phyloP scores from a whole-genome alignment of 2,329 filamentous ascomycete genomes.

The Trichoderma sp. region DNA sequence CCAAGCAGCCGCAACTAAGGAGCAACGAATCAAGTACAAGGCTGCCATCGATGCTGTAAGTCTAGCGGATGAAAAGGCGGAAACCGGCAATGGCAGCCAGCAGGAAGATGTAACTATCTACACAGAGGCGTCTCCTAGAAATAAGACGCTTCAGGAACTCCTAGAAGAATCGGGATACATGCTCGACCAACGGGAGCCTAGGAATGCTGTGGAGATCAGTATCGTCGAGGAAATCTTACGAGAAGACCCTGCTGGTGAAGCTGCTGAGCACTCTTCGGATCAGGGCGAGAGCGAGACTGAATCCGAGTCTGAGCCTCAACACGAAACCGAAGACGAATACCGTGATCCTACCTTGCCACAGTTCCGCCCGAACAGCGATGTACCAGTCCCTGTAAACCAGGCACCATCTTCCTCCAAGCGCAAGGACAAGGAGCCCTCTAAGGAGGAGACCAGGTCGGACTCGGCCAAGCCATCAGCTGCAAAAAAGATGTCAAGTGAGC shows the following conservation, averaged over 20 bases:
- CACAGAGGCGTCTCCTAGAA: slow-evolving; percentile 22
- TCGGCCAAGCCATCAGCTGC: background rate
- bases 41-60: slow-evolving; percentile 45
- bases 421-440: background rate
- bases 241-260: slow-evolving; percentile 22
- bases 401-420: background rate
- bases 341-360: slow-evolving; percentile 66
- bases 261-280: background rate
- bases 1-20: slow-evolving; percentile 60
- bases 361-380: slow-evolving; percentile 56
- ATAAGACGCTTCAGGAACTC: slow-evolving; percentile 36
- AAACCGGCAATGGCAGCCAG: slow-evolving; percentile 4
- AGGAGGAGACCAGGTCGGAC: background rate
- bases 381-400: slow-evolving; percentile 23
- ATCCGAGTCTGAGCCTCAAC: slow-evolving; percentile 20
- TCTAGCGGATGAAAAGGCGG: slow-evolving; percentile 30
- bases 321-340: slow-evolving; percentile 28
- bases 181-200: slow-evolving; percentile 33
- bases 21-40: slow-evolving; percentile 56
- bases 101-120: slow-evolving; percentile 4
- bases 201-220: slow-evolving; percentile 36
- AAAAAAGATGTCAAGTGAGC: slow-evolving; percentile 21
- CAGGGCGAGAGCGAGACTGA: slow-evolving; percentile 20
- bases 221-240: slow-evolving; percentile 26
- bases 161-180: slow-evolving; percentile 46